phyloP scores from a whole-genome alignment of 345 rosid species.

The Anacardium occidentale region DNA sequence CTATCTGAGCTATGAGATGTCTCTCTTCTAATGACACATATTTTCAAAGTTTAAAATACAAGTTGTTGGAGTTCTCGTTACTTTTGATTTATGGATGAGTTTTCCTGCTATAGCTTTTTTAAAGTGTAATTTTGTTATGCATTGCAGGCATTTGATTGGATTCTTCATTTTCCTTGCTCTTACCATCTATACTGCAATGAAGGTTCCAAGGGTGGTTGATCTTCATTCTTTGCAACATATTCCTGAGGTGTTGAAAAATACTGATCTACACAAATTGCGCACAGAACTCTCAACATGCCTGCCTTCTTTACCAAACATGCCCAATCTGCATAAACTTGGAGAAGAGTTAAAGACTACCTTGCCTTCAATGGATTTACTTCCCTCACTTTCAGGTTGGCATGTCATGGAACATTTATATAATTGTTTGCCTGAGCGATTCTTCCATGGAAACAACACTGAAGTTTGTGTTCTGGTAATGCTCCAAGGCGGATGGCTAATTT shows the following conservation, averaged over 20 bases:
- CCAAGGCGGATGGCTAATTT: background rate
- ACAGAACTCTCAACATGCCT: conserved; percentile 57
- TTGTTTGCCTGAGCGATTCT: conserved; percentile 85
- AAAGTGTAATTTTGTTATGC: background rate
- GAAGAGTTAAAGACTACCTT: conserved; percentile 42
- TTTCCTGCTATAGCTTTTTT: background rate
- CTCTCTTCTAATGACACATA: background rate
- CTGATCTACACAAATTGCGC: conserved; percentile 76
- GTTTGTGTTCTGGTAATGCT: conserved; percentile 79
- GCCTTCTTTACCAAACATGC: conserved; percentile 66
- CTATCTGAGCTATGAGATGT: background rate
- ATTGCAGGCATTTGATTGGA: conserved; percentile 95
- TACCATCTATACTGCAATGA: conserved; percentile 79
- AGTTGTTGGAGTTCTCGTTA: background rate
- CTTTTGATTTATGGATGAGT: conserved; percentile 1
- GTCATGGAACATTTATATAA: conserved; percentile 74
- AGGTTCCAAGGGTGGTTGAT: conserved; percentile 78
- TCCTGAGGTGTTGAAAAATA: conserved; percentile 58
- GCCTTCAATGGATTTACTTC: conserved; percentile 40
- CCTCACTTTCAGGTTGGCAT: conserved; percentile 60
- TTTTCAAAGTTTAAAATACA: background rate
- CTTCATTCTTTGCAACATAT: conserved; percentile 72
- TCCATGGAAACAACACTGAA: conserved; percentile 64
- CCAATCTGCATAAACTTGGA: conserved; percentile 50
- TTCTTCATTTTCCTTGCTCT: conserved; percentile 89